Base-by-base conservation (phyloP, 306 rosid species). In the Prunus padus region DNA sequence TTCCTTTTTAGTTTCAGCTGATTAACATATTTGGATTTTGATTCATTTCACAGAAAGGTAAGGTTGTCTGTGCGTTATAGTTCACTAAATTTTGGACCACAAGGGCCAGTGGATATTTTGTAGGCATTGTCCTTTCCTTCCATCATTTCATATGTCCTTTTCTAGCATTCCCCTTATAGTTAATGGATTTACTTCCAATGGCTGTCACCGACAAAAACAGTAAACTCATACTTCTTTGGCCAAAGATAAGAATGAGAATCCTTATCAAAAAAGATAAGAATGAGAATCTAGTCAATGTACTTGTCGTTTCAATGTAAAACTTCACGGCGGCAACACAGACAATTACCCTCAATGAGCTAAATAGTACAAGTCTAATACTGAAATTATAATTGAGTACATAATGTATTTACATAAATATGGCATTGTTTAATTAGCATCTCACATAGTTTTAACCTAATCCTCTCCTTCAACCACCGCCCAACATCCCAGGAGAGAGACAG, bases 81-180 rank as follows among this genome's bases (percentile, higher is more conserved):
- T 9, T 8, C 16, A 67, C 22, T 67, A 9, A 45, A 30, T 28
- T 69, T 40, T 50, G 47, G 31, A 70, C 74, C 74, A 70, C 49
- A 70, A 4, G 15, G 11, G 2, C 12, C 11, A 10, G 4, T 28
- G n/a, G 74, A 70, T 70, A 69, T 69, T 69, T 50, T 51, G 73
- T 19, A 26, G 44, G 23, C 45, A 26, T 26, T 68, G 72, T 46
- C 57, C 4, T 44, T 7, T 66, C 40, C 68, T 7, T 31, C 22
- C 14, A 9, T 46, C 50, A 46, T 2, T 46, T 12, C 0, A 46
- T 12, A 46, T 11, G 50, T n/a, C n/a, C n/a, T n/a, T n/a, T n/a
- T n/a, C n/a, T n/a, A n/a, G n/a, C n/a, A n/a, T n/a, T n/a, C n/a
- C n/a, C n/a, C n/a, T n/a, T 9, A 33, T 33, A 33, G 40, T 33